phyloP scores from a whole-genome alignment of 2,329 filamentous ascomycete species.

The Triangularia verruculosa region DNA sequence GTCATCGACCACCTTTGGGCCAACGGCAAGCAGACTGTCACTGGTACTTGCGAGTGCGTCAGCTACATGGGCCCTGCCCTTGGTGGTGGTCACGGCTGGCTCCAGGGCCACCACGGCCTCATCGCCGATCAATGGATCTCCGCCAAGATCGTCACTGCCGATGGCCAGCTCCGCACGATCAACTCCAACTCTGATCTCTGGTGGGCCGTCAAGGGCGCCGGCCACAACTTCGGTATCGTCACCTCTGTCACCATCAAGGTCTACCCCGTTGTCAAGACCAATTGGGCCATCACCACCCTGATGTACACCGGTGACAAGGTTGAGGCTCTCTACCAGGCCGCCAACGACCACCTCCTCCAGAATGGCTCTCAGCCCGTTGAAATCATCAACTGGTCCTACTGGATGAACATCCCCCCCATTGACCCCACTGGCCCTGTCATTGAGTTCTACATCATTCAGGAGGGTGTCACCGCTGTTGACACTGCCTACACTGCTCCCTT shows the following conservation, averaged over 20 bases:
- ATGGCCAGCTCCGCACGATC: slow-evolving; percentile 41
- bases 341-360: slow-evolving; percentile 41
- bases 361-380: slow-evolving; percentile 41
- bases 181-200: slow-evolving; percentile 47
- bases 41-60: slow-evolving; percentile 52
- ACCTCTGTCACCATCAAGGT: slow-evolving; percentile 46
- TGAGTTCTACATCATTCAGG: slow-evolving; percentile 42
- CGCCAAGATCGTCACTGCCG: slow-evolving; percentile 49
- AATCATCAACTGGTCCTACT: slow-evolving; percentile 51
- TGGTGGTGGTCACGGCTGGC: slow-evolving; percentile 56
- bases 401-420: slow-evolving; percentile 39
- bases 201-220: slow-evolving; percentile 56
- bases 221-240: slow-evolving; percentile 58
- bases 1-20: slow-evolving; percentile 49
- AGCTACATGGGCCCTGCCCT: slow-evolving; percentile 43
- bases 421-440: slow-evolving; percentile 44
- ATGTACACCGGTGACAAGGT: slow-evolving; percentile 45
- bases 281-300: slow-evolving; percentile 41
- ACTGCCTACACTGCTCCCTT: slow-evolving; percentile 42
- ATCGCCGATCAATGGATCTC: slow-evolving; percentile 52
- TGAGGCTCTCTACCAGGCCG: slow-evolving; percentile 42
- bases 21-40: slow-evolving; percentile 50
- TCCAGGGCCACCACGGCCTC: slow-evolving; percentile 53
- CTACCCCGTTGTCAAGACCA: slow-evolving; percentile 38
- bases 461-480: slow-evolving; percentile 42